phyloP scores from a whole-genome alignment of 2,329 filamentous ascomycete genomes.

The Calonectria honghensis region DNA sequence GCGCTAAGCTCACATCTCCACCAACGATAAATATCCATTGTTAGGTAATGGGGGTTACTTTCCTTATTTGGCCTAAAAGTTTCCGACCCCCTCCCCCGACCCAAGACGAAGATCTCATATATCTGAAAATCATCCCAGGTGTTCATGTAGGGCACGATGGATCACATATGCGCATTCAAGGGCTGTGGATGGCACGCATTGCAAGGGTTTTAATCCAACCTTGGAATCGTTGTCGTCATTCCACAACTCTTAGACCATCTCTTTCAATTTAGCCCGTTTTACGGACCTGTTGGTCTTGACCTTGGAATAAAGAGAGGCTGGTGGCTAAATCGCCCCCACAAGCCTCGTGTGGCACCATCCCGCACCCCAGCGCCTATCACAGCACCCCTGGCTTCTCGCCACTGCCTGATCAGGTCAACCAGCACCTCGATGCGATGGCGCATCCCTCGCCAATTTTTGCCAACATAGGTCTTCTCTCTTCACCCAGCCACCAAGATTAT shows the following conservation, averaged over 20 bases:
- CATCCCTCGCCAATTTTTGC: constrained; percentile 32
- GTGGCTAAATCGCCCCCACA: constrained; percentile 27
- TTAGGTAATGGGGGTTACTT: constrained; percentile 26
- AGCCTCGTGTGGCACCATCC: constrained; percentile 11
- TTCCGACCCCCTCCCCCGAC: constrained; percentile 18
- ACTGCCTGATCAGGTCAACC: constrained; percentile 35
- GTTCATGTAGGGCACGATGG: constrained; percentile 38
- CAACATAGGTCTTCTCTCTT: constrained; percentile 27
- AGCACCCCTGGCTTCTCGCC: constrained; percentile 22
- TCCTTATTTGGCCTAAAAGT: constrained; percentile 26
- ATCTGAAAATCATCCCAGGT: constrained; percentile 30
- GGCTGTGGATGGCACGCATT: constrained; percentile 14
- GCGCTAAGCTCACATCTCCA: constrained; percentile 30
- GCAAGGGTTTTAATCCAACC: constrained; percentile 23
- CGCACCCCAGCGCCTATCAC: constrained; percentile 26
- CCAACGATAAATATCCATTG: constrained; percentile 14
- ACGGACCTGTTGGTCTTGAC: constrained; percentile 7
- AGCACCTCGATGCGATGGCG: constrained; percentile 25
- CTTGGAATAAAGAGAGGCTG: constrained; percentile 27
- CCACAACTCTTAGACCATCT: background rate
- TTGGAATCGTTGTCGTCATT: constrained; percentile 26
- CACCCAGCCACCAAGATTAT: constrained; percentile 39
- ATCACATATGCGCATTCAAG: constrained; percentile 33
- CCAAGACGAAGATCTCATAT: constrained; percentile 31
- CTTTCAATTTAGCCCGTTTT: background rate